Evolutionary conservation across 1,284 basidiomycete species (phyloP).

Genomic region (Puccinia horiana): DNA sequence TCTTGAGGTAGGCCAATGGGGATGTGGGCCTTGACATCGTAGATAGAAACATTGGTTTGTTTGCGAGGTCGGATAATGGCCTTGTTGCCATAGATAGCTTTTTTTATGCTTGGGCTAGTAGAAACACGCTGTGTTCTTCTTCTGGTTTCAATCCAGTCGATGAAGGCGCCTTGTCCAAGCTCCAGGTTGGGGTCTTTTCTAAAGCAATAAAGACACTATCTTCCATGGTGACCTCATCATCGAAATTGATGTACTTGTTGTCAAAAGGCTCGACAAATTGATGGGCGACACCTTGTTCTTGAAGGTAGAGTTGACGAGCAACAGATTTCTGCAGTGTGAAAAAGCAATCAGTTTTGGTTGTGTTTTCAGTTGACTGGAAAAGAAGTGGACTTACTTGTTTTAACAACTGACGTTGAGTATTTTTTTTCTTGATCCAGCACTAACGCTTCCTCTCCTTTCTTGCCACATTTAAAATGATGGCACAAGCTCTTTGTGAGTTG

Average conservation of each 20-base stretch:
- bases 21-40: constrained; percentile 10
- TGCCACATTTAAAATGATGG: constrained; percentile 1
- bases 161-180: constrained; percentile 25
- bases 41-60: not conserved
- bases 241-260: constrained; percentile 17
- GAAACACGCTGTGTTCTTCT: constrained; percentile 9
- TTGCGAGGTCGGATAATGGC: not conserved
- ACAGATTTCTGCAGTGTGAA: constrained; percentile 18
- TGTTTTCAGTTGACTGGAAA: not conserved
- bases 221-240: constrained; percentile 15
- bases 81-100: not conserved
- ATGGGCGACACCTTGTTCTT: constrained; percentile 36
- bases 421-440: constrained; percentile 10
- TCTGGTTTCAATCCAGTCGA: constrained; percentile 40
- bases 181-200: constrained; percentile 13
- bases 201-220: not conserved
- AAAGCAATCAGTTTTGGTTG: not conserved
- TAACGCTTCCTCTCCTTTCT: constrained; percentile 3
- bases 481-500: constrained; percentile 10
- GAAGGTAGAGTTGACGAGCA: constrained; percentile 34
- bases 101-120: not conserved
- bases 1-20: constrained; percentile 41
- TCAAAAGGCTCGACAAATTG: constrained; percentile 28
- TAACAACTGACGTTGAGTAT: constrained; percentile 16
- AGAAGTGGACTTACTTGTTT: constrained; percentile 7